Base-by-base conservation (phyloP, 805 yeast species). In the Yamadazyma scolyti region DNA sequence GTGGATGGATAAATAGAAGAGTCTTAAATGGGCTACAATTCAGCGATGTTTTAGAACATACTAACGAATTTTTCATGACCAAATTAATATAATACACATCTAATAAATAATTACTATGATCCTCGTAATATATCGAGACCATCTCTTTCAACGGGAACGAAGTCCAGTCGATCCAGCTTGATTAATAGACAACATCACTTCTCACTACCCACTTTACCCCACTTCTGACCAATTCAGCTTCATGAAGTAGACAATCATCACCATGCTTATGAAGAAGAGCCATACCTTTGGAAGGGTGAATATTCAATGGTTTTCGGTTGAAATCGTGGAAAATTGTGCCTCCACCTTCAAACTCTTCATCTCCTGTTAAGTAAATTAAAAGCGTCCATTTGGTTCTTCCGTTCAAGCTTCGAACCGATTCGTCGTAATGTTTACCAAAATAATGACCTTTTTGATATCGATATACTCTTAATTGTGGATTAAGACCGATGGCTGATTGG, bases 191-290 rank as follows among this genome's bases (percentile, higher is more conserved):
- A 16, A 77, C 70, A 46, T 77, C 83, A 36, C 79, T 74, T 48
- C 85, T 49, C 7, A 78, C 47, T 0, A 78, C 75, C 84, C 83
- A 78, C 47, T 78, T 78, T 17, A 56, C 72, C 0, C 83, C 85
- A 2, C 42, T 48, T 6, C 41, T 49, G 0, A 78, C 82, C 28
- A 60, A 36, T 37, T 71, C 71, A 3, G 74, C 82, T 39, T 77
- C 82, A 42, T 78, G 85, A 28, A 65, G 48, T 37, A 78, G 46
- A 48, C 84, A 78, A 39, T 77, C 81, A 37, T 73, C 77, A 0
- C 85, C 83, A 47, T 78, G 85, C 41, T 76, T 76, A 44, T 78
- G 85, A 27, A 78, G 50, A 24, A 78, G 56, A 0, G 79, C 80
- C 70, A 70, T 59, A 0, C 83, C 85, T 34, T 57, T 63, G 11